phyloP scores from a whole-genome alignment of 2,329 filamentous ascomycete genomes.

The Orbilia ellipsospora region DNA sequence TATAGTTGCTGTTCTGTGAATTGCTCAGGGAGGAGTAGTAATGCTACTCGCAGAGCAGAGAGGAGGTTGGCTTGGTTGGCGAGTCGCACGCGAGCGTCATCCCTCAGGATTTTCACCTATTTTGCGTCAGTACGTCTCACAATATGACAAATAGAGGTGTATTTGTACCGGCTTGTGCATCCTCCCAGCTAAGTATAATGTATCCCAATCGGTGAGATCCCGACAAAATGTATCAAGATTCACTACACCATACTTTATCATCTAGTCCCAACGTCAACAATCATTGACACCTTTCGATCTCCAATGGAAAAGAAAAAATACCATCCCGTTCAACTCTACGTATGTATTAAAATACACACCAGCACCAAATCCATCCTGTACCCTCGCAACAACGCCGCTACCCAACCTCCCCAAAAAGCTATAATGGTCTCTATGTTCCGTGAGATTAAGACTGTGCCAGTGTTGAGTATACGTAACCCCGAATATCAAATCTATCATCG shows the following conservation, averaged over 20 bases:
- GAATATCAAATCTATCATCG: slow-evolving; percentile 98
- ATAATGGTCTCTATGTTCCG: slow-evolving; percentile 90
- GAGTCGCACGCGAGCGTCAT: slow-evolving; percentile 89
- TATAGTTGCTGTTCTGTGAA: slow-evolving; percentile 93
- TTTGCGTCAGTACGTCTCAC: background rate
- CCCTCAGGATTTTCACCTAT: slow-evolving; percentile 85
- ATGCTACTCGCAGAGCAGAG: slow-evolving; percentile 86
- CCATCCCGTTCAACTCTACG: slow-evolving; percentile 88
- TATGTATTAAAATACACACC: slow-evolving; percentile 99
- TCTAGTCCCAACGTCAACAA: slow-evolving; percentile 57
- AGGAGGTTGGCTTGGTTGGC: slow-evolving; percentile 96
- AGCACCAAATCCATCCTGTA: slow-evolving; percentile 89
- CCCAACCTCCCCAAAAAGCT: slow-evolving; percentile 84
- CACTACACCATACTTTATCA: slow-evolving; percentile 98
- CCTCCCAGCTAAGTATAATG: slow-evolving; percentile 92
- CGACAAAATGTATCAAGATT: slow-evolving; percentile 88
- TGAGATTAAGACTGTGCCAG: slow-evolving; percentile 93
- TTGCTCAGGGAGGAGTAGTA: slow-evolving; percentile 82
- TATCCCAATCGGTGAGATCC: slow-evolving; percentile 91
- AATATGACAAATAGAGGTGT: background rate
- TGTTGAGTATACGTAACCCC: slow-evolving; percentile 94
- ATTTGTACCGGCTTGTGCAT: slow-evolving; percentile 83
- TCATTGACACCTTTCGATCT: background rate
- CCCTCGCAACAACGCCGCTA: slow-evolving; percentile 82
- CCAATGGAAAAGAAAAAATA: slow-evolving; percentile 23